Percentiles rank a stretch among this genome's conserved stretches.
These are phyloP conservation scores for Diplogelasinospora grovesii DNA, from an alignment of 495 filamentous ascomycete genomes.

Conservation along the genomic window DNA sequence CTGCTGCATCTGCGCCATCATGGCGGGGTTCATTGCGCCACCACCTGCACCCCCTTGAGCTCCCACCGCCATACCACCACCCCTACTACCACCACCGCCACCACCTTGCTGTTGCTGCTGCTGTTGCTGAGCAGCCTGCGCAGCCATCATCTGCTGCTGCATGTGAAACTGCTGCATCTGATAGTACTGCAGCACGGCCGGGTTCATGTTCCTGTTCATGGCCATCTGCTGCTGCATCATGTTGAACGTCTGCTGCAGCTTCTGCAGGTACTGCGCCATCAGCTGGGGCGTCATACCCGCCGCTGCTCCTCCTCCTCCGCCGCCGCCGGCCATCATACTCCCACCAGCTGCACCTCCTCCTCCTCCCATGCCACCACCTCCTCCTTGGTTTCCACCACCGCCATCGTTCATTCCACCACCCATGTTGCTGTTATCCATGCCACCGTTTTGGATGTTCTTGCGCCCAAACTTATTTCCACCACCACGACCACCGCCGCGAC, in stretches of 20 bases:
- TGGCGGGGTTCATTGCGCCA: conserved; percentile 60
- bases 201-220: conserved; percentile 57
- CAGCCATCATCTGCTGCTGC: conserved; percentile 56
- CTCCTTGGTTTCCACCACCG: conserved; percentile 40
- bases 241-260: conserved; percentile 93
- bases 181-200: conserved; percentile 54
- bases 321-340: conserved; percentile 21
- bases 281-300: conserved; percentile 83
- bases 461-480: conserved; percentile 41
- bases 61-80: conserved; percentile 35
- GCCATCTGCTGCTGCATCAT: conserved; percentile 86
- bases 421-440: too few species aligned
- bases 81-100: conserved; percentile 26
- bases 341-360: conserved; percentile 23
- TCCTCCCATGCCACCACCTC: conserved; percentile 34
- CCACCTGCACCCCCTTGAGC: conserved; percentile 37
- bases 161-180: conserved; percentile 80
- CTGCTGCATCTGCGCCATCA: conserved; percentile 86
- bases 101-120: conserved; percentile 10
- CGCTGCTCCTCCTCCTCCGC: conserved; percentile 28
- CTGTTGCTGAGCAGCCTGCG: conserved; percentile 32
- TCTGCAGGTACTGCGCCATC: conserved; percentile 97
- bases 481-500: conserved; percentile 43
- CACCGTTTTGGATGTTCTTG: too few species aligned
- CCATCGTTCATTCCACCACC: too few species aligned